Evolutionary conservation across 257 asterid species (phyloP), one percentile per base, ranked within the genome.

Genomic region (Solanum chmielewskii): DNA sequence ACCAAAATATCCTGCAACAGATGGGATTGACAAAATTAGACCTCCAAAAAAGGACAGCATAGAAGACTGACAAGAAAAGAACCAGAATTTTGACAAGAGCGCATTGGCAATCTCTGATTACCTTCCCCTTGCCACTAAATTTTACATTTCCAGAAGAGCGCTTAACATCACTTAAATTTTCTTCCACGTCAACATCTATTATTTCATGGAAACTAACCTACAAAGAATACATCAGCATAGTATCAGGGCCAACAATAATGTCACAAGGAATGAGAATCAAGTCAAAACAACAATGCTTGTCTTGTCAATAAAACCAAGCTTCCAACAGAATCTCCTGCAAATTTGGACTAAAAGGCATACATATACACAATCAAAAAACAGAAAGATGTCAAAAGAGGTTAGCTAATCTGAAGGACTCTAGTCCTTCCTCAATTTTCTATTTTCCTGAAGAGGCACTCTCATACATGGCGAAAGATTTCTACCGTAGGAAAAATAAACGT

Each of bases 161-260:
- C 88, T 89, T 68, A 64, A 89, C 88, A 83, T 91, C 94, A 77
- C 85, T 89, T 70, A 75, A 83, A 64, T 92, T 96, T n/a, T 93
- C 98, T 47, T 94, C 96, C 91, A 88, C 47, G 84, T 97, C 98
- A 81, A 93, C 93, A 88, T 97, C 98, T 85, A 97, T 94, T 90
- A 94, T 89, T 90, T 95, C 98, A 56, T 89, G 95, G 89, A 31
- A 88, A 85, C 86, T 82, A 80, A 89, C 96, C 98, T 94, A 85
- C 93, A 91, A 74, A 86, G 83, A 70, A 91, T 77, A 64, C 33
- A 68, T 85, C 87, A 84, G 39, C 84, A 86, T 81, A 82, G 81
- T 39, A 77, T 44, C 59, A 87, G 56, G 16, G 13, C 80, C 27
- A 44, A 71, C 31, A 29, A 42, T 15, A 78, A 25, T 7, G 41